phyloP scores from a whole-genome alignment of 129 eudicot species.

The Artemisia tridentata region DNA sequence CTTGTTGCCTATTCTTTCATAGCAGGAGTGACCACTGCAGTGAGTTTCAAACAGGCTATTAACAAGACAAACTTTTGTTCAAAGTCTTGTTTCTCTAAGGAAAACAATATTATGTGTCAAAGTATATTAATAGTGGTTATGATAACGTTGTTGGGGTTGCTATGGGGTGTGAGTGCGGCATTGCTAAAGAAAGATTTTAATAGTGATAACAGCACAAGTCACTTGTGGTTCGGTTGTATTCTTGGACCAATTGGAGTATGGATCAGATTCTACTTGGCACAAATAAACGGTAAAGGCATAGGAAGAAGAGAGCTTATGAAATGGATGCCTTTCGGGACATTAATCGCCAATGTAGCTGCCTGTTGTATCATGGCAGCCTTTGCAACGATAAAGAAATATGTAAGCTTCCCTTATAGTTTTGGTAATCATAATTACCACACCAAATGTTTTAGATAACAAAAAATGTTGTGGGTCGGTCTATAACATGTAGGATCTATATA shows the following conservation, averaged over 20 bases:
- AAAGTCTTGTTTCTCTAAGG: conserved; percentile 12
- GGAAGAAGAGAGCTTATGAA: conserved; percentile 46
- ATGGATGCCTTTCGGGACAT: conserved; percentile 95
- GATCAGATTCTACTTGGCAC: conserved; percentile 80
- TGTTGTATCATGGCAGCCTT: conserved; percentile 86
- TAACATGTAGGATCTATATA: neutral
- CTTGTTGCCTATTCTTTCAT: conserved; percentile 69
- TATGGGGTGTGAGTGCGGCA: conserved; percentile 55
- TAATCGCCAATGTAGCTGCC: conserved; percentile 75
- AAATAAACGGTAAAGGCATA: conserved; percentile 72
- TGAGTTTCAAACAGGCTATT: conserved; percentile 48
- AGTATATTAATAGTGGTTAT: conserved; percentile 33
- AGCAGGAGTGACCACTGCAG: conserved; percentile 77
- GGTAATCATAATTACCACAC: no score
- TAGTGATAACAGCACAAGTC: conserved; percentile 45
- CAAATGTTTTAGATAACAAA: no score
- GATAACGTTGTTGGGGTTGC: conserved; percentile 39
- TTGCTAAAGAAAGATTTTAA: conserved; percentile 50
- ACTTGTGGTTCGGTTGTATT: conserved; percentile 78
- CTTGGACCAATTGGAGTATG: conserved; percentile 92
- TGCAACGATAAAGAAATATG: conserved; percentile 73
- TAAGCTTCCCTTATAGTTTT: conserved; percentile 19
- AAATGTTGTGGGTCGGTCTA: no score
- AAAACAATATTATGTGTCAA: conserved; percentile 28
- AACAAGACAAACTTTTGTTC: conserved; percentile 26